These are phyloP conservation scores for Phalaenopsis aphrodite DNA, from an alignment of 106 monocot species.

Conservation along the genomic window DNA sequence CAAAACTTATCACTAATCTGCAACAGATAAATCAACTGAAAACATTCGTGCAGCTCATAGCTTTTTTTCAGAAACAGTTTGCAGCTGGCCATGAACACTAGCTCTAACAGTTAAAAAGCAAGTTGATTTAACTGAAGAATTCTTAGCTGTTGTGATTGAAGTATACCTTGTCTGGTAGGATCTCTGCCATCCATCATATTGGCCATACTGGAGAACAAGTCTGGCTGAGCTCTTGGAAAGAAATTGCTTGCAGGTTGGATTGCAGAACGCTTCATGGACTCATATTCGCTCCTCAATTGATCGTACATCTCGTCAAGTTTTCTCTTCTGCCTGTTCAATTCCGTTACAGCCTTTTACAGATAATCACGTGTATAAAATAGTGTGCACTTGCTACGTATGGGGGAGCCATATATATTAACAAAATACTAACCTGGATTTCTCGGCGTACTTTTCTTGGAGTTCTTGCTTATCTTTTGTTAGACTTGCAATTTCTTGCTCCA, in stretches of 20 bases:
- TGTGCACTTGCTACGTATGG: background rate
- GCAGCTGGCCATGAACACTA: background rate
- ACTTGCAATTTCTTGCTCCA: conserved; percentile 85
- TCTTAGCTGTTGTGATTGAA: background rate
- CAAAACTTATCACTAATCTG: conserved; percentile 64
- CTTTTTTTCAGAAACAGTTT: background rate
- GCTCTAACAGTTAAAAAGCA: background rate
- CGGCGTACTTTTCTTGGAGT: conserved; percentile 92
- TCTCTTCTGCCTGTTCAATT: conserved; percentile 75
- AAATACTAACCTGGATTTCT: conserved; percentile 77
- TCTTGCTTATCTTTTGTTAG: conserved; percentile 87
- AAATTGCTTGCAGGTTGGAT: conserved; percentile 76
- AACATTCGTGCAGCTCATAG: conserved; percentile 9
- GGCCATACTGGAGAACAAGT: conserved; percentile 56
- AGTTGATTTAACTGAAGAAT: background rate
- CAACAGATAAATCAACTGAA: conserved; percentile 52
- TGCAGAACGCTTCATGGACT: conserved; percentile 69
- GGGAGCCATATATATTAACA: background rate
- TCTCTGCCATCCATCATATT: conserved; percentile 53
- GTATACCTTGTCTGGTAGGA: conserved; percentile 57
- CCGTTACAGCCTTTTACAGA: background rate
- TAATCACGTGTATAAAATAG: background rate
- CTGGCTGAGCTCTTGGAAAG: conserved; percentile 57
- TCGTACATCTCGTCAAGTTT: conserved; percentile 99
- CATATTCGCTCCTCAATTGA: conserved; percentile 79